These are phyloP conservation scores for Austropuccinia psidii DNA, from an alignment of 1,284 basidiomycete species.

Conservation along the genomic window DNA sequence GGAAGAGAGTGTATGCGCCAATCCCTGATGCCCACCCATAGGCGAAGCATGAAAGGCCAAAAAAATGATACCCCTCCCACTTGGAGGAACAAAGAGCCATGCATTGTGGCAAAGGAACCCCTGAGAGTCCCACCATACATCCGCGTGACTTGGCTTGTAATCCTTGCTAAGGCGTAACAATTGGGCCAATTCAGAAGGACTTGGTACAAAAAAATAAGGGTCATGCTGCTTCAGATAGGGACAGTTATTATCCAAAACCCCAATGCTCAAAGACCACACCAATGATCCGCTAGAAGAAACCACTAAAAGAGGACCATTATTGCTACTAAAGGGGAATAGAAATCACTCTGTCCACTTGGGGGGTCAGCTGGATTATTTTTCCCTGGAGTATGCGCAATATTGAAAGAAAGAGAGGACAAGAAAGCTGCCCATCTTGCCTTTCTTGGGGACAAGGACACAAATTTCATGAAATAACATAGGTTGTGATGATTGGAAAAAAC, in stretches of 20 bases:
- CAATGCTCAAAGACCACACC: too few species aligned
- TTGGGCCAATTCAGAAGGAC: too few species aligned
- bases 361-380: neutral
- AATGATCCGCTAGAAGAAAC: neutral
- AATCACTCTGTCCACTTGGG: neutral
- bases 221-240: neutral
- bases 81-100: too few species aligned
- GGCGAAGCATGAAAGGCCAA: constrained; percentile 1
- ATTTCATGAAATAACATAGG: neutral
- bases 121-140: too few species aligned
- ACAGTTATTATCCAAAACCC: neutral
- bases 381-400: neutral
- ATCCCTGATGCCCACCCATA: neutral
- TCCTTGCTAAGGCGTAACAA: too few species aligned
- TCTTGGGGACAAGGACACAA: neutral
- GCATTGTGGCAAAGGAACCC: too few species aligned
- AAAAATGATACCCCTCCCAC: too few species aligned
- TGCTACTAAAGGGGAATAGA: neutral
- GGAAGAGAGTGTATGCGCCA: neutral
- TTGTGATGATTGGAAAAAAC: neutral
- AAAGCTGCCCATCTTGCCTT: neutral
- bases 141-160: too few species aligned
- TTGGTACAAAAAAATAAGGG: too few species aligned
- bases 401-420: neutral
- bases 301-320: neutral